Base-by-base conservation (phyloP, 768 basidiomycete genomes). In the Aureoboletus auriporus region DNA sequence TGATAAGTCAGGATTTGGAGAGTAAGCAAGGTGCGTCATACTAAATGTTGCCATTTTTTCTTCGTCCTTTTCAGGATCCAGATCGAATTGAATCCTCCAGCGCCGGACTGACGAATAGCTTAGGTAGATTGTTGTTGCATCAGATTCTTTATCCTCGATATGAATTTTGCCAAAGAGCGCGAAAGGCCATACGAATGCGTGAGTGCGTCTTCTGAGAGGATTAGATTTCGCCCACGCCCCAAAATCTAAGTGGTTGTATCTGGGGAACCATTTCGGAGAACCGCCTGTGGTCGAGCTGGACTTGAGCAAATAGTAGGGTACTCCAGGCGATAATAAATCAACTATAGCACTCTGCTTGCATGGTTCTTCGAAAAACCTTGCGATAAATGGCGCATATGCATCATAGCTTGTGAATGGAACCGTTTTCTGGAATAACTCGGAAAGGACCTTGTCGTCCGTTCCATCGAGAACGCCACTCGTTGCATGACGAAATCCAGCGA, bases 241-340 rank as follows among this genome's bases (percentile, higher is more conserved):
- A n/a, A n/a, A n/a, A n/a, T n/a, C n/a, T 3, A 23, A 23, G 20
- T 23, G 20, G 2, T 23, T 23, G 39, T 56, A 56, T 47, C 60
- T 60, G 2, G 54, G 49, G 41, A 56, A 58, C 39, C 51, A 41
- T 41, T 60, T 56, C 5, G 52, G 51, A 12, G n/a, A 39, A n/a
- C 52, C 53, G 14, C 52, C 51, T 3, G 48, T 56, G 7, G 57
- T 61, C 26, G 53, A 51, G 5, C 59, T 38, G 5, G 57, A 63
- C 28, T 56, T 53, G 3, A 60, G 57, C 8, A 64, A 49, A 48
- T 55, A 59, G 31, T 51, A 53, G 41, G 57, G 62, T 29, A 59
- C 43, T 4, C 62, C 62, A 5, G 50, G 49, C 0, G 57, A 52
- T 52, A 63, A 60, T 35, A 61, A 13, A 31, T 63, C 47, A 36